Base-by-base conservation (phyloP, 805 yeast genomes). In the Metschnikowia proteae region DNA sequence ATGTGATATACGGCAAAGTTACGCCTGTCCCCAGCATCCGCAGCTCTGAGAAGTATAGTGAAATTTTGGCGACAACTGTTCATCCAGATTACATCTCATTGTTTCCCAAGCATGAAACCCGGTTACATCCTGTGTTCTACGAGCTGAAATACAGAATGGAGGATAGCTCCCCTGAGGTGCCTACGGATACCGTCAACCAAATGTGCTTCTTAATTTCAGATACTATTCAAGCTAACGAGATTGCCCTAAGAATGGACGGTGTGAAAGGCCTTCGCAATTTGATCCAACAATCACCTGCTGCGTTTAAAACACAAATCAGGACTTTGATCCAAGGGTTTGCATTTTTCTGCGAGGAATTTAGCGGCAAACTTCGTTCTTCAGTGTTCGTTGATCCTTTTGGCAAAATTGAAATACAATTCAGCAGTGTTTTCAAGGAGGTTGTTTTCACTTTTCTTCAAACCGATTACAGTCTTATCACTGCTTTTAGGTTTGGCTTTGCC, bases 191-290 rank as follows among this genome's bases (percentile, higher is more conserved):
- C 13, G 46, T 43, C 22, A 23, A 42, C 10, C 38, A 17, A 6
- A 34, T 42, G 13, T 42, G 45, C 32, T 33, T 13, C 5, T 43
- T 55, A 7, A 46, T 57, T 38, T 78, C 80, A 2, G 71, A 76
- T 51, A 76, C 83, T 0, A 73, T 85, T 26, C 71, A 78, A 25
- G 79, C 82, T 75, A 64, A 75, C 34, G 91, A 86, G 57, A 76
- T 84, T 23, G 57, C 83, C 0, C 71, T 82, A 1, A 73, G 91
- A 59, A 60, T 75, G n/a, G 74, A 76, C 13, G 75, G 71, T 1
- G 48, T 42, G 6, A 51, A 52, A 10, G 58, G 65, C 11, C 60
- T 60, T 33, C 43, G 55, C 5, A 47, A 51, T 7, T 69, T 70
- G 43, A 46, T 70, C 8, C 53, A 55, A 8, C 54, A 55, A 6